Base-by-base conservation (phyloP, 768 basidiomycete genomes). In the Lentinula guzmanii region DNA sequence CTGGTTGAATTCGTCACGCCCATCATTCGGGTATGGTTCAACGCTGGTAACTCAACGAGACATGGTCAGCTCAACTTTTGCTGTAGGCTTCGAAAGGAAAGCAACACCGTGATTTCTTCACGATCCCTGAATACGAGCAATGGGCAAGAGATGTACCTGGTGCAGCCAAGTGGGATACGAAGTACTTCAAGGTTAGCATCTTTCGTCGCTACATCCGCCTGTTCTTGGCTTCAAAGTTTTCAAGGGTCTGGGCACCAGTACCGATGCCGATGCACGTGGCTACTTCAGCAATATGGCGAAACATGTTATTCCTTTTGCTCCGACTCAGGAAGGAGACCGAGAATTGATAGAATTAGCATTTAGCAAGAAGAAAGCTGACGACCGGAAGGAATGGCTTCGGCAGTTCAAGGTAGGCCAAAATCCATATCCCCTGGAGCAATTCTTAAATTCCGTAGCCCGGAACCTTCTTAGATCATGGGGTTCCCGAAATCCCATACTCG, bases 331-430 rank as follows among this genome's bases (percentile, higher is more conserved):
- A 0, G 94, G 88, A 2, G 97, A 98, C 66, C 86, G 85, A 50
- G 87, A 87, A 6, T 81, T 98, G 39, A 96, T 99, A 63, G 97
- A 99, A 43, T 86, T 99, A 60, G 97, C 97, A 0, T 99, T 99
- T 80, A 98, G 93, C 79, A 99, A 98, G 85, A 98, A 98, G 81
- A 98, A 96, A 70, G 92, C 95, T 0, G 97, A 99, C 62, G 95
- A 98, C 2, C 88, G 97, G 57, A 98, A 99, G 72, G 97, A 99
- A 61, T 99, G 97, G 97, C 77, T 99, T 11, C 83, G 97, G 24
- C 88, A 93, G 63, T 96, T 94, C 77, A 93, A 84, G 79, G 94
- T 90, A 67, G 61, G 18, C 21, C 4, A 16, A 9, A 24, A 21
- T 45, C 37, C 37, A 9, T 52, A 21, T 7, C 10, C 52, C 45